These are phyloP conservation scores for Betula pendula DNA, from an alignment of 306 rosid species.

Conservation along the genomic window DNA sequence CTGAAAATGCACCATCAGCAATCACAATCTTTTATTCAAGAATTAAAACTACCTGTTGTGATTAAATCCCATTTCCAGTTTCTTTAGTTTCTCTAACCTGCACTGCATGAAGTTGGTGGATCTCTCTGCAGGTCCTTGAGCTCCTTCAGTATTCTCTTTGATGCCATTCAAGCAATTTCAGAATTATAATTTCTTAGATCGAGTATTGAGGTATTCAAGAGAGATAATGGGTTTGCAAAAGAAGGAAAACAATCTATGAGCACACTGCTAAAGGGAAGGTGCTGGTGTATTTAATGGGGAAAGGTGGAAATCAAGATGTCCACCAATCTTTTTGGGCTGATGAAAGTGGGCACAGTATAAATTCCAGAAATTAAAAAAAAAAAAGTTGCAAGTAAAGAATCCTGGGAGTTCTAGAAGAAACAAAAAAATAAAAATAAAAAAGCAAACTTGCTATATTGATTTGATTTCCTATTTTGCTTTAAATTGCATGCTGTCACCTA, in stretches of 20 bases:
- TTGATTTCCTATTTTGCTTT: conserved; percentile 7
- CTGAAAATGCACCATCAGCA: conserved; percentile 41
- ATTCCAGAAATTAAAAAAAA: conserved; percentile 46
- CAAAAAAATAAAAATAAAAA: too few species aligned
- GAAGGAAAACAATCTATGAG: conserved; percentile 25
- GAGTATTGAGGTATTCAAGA: conserved; percentile 8
- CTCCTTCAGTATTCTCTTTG: conserved; percentile 89
- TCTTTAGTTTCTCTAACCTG: conserved; percentile 50
- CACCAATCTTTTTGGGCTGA: conserved; percentile 42
- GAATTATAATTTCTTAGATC: not conserved
- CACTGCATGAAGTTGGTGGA: conserved; percentile 98
- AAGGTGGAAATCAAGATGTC: conserved; percentile 28
- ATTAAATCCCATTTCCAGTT: not conserved
- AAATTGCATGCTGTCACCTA: not conserved
- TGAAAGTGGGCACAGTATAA: conserved; percentile 70
- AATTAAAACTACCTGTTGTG: not conserved
- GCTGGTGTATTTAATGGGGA: conserved; percentile 43
- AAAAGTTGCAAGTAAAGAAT: conserved; percentile 43
- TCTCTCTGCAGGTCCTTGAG: conserved; percentile 94
- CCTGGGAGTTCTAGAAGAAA: conserved; percentile 19
- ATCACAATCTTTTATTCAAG: not conserved
- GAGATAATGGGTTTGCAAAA: conserved; percentile 11
- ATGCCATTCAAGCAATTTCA: conserved; percentile 57
- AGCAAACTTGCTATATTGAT: conserved; percentile 26
- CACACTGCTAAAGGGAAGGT: conserved; percentile 21